These are phyloP conservation scores for Mangifera indica DNA, from an alignment of 345 rosid species.

Conservation along the genomic window DNA sequence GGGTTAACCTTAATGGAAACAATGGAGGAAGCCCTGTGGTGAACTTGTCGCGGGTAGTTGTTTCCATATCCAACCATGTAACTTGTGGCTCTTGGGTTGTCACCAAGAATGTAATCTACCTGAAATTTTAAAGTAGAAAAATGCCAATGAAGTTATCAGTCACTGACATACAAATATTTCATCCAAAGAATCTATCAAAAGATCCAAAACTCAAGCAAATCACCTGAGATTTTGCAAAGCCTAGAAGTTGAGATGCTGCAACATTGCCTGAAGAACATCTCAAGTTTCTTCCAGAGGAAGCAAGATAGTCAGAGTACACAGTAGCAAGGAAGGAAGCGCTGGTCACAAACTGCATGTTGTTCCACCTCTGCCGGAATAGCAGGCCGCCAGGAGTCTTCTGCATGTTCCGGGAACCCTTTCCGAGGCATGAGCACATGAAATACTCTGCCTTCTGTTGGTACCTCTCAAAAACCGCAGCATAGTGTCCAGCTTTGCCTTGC, in stretches of 20 bases:
- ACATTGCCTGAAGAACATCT: constrained; percentile 63
- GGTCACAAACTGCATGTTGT: constrained; percentile 96
- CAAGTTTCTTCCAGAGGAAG: constrained; percentile 60
- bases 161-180: not conserved
- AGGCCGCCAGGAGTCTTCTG: constrained; percentile 95
- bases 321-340: constrained; percentile 76
- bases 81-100: constrained; percentile 93
- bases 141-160: not conserved
- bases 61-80: constrained; percentile 98
- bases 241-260: constrained; percentile 60
- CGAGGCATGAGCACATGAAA: constrained; percentile 85
- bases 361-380: constrained; percentile 87
- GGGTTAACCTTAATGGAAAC: constrained; percentile 71
- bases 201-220: not conserved
- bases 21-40: constrained; percentile 90
- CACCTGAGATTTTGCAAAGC: constrained; percentile 91
- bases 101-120: constrained; percentile 96
- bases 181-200: not conserved
- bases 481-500: constrained; percentile 79
- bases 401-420: constrained; percentile 57
- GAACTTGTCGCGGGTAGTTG: constrained; percentile 88
- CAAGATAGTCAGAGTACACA: constrained; percentile 80
- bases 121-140: constrained; percentile 23
- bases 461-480: constrained; percentile 66
- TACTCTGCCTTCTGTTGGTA: constrained; percentile 83